Conservation (phyloP, 2,329 filamentous ascomycete species). For the Coniochaeta hoffmannii region DNA sequence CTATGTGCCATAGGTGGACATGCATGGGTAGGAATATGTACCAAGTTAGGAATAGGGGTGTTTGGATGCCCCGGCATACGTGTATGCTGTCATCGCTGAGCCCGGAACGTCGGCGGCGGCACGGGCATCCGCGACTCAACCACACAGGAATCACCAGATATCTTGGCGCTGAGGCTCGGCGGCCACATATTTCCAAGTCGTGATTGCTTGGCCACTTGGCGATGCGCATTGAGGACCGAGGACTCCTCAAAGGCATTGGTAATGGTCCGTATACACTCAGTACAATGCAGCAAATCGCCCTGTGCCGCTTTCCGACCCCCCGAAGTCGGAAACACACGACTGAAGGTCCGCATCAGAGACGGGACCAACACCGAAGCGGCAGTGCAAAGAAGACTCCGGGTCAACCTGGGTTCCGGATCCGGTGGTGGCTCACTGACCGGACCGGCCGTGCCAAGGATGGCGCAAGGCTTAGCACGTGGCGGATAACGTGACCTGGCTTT, state of each 20-base stretch:
- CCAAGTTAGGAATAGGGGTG: not conserved
- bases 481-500: not conserved
- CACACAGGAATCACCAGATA: not conserved
- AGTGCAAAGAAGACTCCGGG: not conserved
- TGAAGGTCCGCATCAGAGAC: not conserved
- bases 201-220: not conserved
- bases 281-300: not conserved
- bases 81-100: not conserved
- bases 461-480: not conserved
- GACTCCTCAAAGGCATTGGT: not conserved
- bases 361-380: not conserved
- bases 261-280: not conserved
- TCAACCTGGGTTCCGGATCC: not conserved
- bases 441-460: not conserved
- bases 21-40: too few relatives aligned
- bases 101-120: not conserved
- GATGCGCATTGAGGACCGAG: not conserved
- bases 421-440: not conserved
- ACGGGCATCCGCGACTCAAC: too few relatives aligned
- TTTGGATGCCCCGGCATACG: not conserved
- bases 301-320: not conserved
- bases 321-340: not conserved
- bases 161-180: not conserved
- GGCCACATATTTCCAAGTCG: not conserved
- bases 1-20: not conserved